Conservation (phyloP, 1,139 yeast genomes). For the Blastobotrys serpentis region DNA sequence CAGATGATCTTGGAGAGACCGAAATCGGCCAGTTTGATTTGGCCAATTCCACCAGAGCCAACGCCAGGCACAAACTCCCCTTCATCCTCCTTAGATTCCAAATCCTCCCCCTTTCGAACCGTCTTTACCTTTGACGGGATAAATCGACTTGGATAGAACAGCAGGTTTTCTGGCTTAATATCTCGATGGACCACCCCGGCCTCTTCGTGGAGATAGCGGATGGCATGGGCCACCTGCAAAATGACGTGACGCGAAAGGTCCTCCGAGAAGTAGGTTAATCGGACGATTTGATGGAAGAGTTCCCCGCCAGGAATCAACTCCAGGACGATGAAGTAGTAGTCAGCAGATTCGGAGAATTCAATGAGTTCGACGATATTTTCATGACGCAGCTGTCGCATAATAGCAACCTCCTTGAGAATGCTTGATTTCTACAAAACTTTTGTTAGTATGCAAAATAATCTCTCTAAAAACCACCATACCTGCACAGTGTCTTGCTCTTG, state of each 20-base stretch:
- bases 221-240: slow-evolving; percentile 77
- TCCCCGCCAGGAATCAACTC: slow-evolving; percentile 94
- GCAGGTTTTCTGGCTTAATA: slow-evolving; percentile 88
- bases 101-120: slow-evolving; percentile 72
- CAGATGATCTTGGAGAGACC: slow-evolving; percentile 85
- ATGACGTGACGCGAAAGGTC: slow-evolving; percentile 82
- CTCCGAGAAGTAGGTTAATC: slow-evolving; percentile 87
- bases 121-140: slow-evolving; percentile 51
- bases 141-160: slow-evolving; percentile 73
- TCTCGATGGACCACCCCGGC: slow-evolving; percentile 92
- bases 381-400: slow-evolving; percentile 73
- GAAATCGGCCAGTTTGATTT: slow-evolving; percentile 86
- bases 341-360: slow-evolving; percentile 62
- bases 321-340: slow-evolving; percentile 73
- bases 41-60: slow-evolving; percentile 91
- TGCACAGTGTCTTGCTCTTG: slow-evolving; percentile 34
- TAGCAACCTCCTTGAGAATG: slow-evolving; percentile 79
- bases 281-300: slow-evolving; percentile 88
- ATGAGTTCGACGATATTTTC: slow-evolving; percentile 69
- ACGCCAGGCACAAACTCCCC: slow-evolving; percentile 73
- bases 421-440: slow-evolving; percentile 45
- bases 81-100: slow-evolving; percentile 70
- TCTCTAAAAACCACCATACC: slow-evolving; percentile 25
- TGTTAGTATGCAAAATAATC: slow-evolving; percentile 12
- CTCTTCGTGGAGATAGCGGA: slow-evolving; percentile 75